Conservation (phyloP, 768 basidiomycete species). For the Russula sp. region DNA sequence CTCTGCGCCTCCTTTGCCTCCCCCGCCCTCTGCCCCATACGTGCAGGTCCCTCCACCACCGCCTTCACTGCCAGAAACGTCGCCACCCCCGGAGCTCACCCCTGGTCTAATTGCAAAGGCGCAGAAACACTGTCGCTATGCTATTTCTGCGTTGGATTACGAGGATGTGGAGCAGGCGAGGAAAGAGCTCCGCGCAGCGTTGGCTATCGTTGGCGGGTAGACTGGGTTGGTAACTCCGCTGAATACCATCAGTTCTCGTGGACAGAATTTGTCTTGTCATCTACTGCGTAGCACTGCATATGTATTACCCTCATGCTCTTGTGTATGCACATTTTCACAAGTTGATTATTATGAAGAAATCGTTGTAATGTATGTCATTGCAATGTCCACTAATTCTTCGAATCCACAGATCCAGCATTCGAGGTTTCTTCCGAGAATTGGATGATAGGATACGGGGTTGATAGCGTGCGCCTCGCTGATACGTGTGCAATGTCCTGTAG, state of each 20-base stretch:
- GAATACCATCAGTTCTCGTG: too few relatives aligned
- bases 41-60: constrained; percentile 16
- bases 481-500: neutral
- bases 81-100: constrained; percentile 42
- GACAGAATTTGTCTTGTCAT: neutral
- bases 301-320: neutral
- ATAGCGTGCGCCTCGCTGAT: neutral
- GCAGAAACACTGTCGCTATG: constrained; percentile 90
- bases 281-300: neutral
- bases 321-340: neutral
- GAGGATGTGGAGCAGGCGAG: constrained; percentile 86
- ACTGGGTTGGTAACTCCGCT: neutral
- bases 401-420: neutral
- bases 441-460: neutral
- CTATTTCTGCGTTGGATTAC: constrained; percentile 92
- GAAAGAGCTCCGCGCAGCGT: constrained; percentile 71
- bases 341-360: neutral
- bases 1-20: constrained; percentile 5
- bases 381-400: neutral
- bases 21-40: constrained; percentile 17
- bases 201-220: constrained; percentile 56
- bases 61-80: constrained; percentile 5
- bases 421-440: neutral
- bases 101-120: constrained; percentile 60
- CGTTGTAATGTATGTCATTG: constrained; percentile 1